Percentiles rank a stretch among this genome's conserved stretches.
phyloP scores from a whole-genome alignment of 352 stramenopile species.

The Globisporangium acanthophoron region DNA sequence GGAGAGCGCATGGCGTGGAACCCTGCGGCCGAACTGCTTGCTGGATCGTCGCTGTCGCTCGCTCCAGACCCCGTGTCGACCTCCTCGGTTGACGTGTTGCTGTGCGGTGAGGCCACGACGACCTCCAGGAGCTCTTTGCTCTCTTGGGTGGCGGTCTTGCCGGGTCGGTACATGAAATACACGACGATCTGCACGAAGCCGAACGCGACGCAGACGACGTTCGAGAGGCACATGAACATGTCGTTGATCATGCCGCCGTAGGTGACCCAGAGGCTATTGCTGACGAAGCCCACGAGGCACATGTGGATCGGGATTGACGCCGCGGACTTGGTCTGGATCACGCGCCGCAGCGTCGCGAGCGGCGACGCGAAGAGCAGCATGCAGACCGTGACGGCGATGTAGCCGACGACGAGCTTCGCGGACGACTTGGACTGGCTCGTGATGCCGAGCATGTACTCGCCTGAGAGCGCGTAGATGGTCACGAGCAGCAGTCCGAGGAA shows the following conservation, averaged over 20 bases:
- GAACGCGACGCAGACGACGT: conserved; percentile 24
- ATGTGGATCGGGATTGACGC: conserved; percentile 33
- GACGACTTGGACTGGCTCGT: conserved; percentile 22
- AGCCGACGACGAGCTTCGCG: conserved; percentile 25
- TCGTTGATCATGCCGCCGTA: conserved; percentile 27
- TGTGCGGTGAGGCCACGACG: conserved; percentile 6
- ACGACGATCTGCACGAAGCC: conserved; percentile 31
- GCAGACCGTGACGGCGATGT: conserved; percentile 22
- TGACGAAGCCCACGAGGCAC: conserved; percentile 21
- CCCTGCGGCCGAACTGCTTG: neutral
- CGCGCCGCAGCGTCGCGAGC: conserved; percentile 6
- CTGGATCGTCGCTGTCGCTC: conserved; percentile 5
- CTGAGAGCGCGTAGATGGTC: conserved; percentile 22
- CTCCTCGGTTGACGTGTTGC: conserved; percentile 14
- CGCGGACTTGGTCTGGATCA: conserved; percentile 21
- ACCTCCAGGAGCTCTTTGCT: conserved; percentile 7
- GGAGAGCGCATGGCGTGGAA: conserved; percentile 1
- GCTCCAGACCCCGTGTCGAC: conserved; percentile 10
- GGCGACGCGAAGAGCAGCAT: conserved; percentile 16
- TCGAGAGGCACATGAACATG: conserved; percentile 25
- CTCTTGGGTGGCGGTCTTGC: neutral
- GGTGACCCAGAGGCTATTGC: conserved; percentile 26
- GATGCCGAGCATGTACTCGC: conserved; percentile 21
- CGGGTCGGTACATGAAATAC: conserved; percentile 22
- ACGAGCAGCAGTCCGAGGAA: conserved; percentile 20